Evolutionary conservation across 805 yeast genomes (phyloP).

Genomic region (Tetrapisispora phaffii): DNA sequence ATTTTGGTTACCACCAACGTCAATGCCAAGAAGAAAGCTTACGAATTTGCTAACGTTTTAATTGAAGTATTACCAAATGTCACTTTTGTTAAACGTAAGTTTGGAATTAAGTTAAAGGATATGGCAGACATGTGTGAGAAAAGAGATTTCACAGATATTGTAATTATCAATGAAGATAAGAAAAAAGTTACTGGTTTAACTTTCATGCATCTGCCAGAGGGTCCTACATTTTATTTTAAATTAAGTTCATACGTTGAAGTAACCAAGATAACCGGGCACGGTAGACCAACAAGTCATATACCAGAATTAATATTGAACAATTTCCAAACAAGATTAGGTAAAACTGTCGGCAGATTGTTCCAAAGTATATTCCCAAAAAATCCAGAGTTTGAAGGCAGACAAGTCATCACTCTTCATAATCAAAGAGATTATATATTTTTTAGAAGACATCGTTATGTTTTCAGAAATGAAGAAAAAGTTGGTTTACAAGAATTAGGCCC

Average conservation of each 20-base stretch:
- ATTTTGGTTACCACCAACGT: slow-evolving; percentile 84
- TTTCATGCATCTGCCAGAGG: slow-evolving; percentile 86
- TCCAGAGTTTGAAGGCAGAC: slow-evolving; percentile 93
- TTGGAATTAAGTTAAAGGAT: slow-evolving; percentile 74
- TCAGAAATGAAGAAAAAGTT: slow-evolving; percentile 81
- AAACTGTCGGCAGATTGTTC: slow-evolving; percentile 84
- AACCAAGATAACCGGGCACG: slow-evolving; percentile 74
- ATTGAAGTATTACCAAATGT: slow-evolving; percentile 79
- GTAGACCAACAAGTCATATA: slow-evolving; percentile 77
- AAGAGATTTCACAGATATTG: slow-evolving; percentile 77
- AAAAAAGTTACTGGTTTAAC: slow-evolving; percentile 87
- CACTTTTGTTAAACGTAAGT: slow-evolving; percentile 78
- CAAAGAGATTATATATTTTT: slow-evolving; percentile 93
- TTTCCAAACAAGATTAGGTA: slow-evolving; percentile 85
- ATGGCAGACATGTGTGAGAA: slow-evolving; percentile 76
- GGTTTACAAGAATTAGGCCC: slow-evolving; percentile 97
- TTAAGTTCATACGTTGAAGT: slow-evolving; percentile 68
- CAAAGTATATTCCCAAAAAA: slow-evolving; percentile 86
- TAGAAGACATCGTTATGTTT: slow-evolving; percentile 88
- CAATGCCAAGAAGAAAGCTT: slow-evolving; percentile 75
- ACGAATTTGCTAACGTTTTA: slow-evolving; percentile 79
- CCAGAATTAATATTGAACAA: slow-evolving; percentile 91
- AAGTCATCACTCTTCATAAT: slow-evolving; percentile 89
- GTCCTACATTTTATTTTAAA: slow-evolving; percentile 91
- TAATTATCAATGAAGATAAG: slow-evolving; percentile 89